These are phyloP conservation scores for Amanita polypyramis DNA, from an alignment of 768 basidiomycete species.

Conservation along the genomic window DNA sequence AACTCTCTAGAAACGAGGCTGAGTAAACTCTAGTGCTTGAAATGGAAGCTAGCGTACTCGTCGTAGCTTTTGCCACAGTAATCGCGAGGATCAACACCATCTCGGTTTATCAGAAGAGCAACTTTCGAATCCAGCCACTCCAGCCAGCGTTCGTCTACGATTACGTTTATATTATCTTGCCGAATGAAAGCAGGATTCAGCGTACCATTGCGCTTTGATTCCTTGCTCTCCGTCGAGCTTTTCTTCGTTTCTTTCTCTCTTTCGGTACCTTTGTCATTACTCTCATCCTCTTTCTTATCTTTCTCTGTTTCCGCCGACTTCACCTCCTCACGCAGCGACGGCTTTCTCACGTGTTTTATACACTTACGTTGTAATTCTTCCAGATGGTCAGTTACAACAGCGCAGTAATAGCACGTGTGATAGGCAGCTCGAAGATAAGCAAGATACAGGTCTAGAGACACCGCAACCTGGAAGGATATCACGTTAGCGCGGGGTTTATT, in stretches of 20 bases:
- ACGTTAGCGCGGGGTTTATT: conserved; percentile 11
- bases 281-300: conserved; percentile 32
- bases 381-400: conserved; percentile 81
- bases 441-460: conserved; percentile 87
- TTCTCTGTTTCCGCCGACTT: conserved; percentile 47
- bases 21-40: background rate
- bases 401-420: conserved; percentile 97
- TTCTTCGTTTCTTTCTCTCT: conserved; percentile 22
- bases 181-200: conserved; percentile 10
- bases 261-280: conserved; percentile 26
- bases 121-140: conserved; percentile 85
- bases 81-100: conserved; percentile 74
- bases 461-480: conserved; percentile 42
- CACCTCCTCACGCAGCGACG: conserved; percentile 53
- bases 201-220: conserved; percentile 59
- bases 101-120: conserved; percentile 66
- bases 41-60: conserved; percentile 42
- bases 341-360: conserved; percentile 81
- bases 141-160: conserved; percentile 76
- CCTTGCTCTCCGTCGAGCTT: conserved; percentile 22
- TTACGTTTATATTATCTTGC: conserved; percentile 8
- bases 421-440: conserved; percentile 88
- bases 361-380: conserved; percentile 96
- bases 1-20: conserved; percentile 50
- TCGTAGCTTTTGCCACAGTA: conserved; percentile 87